phyloP scores from a whole-genome alignment of 371 early-diverging fungal genomes.

The Entomophthora muscae region DNA sequence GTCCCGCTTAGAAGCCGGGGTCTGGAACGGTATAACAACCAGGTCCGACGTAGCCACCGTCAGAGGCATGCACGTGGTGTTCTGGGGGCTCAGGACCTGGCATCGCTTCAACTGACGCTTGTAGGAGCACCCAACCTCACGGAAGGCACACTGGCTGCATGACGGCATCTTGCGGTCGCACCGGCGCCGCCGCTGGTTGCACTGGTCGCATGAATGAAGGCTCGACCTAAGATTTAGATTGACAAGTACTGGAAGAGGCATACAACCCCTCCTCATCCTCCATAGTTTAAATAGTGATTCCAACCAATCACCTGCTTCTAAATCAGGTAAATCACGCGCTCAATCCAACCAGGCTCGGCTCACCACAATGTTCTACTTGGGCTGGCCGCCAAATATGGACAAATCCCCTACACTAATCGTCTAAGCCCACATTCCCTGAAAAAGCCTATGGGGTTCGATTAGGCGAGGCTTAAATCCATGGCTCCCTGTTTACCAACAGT shows the following conservation, averaged over 20 bases:
- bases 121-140: not conserved
- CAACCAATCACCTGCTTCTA: too few species aligned
- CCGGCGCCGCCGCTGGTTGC: not conserved
- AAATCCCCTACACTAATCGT: too few species aligned
- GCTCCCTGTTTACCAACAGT: too few species aligned
- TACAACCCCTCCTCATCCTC: too few species aligned
- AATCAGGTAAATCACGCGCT: too few species aligned
- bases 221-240: not conserved
- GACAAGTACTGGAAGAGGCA: not conserved
- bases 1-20: not conserved
- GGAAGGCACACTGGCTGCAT: not conserved
- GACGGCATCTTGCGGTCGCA: not conserved
- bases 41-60: not conserved
- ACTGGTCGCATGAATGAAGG: conserved; percentile 1
- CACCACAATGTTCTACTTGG: too few species aligned
- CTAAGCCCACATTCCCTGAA: too few species aligned
- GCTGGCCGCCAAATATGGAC: too few species aligned
- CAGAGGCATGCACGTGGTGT: not conserved
- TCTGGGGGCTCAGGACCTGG: not conserved
- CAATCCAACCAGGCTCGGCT: too few species aligned
- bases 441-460: too few species aligned
- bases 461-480: too few species aligned
- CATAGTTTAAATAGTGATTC: too few species aligned
- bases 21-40: not conserved
- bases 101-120: conserved; percentile 1